Evolutionary conservation across 306 rosid genomes (phyloP).

Genomic region (Trifolium repens): DNA sequence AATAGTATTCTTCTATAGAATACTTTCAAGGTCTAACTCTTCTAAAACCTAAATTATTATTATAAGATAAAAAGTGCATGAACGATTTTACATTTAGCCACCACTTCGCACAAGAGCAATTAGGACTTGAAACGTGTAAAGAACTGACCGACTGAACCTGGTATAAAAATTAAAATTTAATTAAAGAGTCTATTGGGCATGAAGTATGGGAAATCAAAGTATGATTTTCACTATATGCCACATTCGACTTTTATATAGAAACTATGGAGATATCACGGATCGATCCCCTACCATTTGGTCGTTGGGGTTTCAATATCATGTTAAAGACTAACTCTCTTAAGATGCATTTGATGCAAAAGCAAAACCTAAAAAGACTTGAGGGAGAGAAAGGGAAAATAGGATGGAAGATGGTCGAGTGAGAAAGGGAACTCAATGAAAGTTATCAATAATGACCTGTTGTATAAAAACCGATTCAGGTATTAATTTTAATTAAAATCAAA

Average conservation of each 20-base stretch:
- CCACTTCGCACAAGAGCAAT: neutral
- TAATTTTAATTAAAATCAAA: neutral
- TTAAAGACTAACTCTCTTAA: neutral
- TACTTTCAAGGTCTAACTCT: slow-evolving; percentile 14
- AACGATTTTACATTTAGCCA: neutral
- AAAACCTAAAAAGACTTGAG: neutral
- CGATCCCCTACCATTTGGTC: neutral
- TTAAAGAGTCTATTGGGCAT: neutral
- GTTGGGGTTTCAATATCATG: neutral
- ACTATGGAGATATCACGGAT: neutral
- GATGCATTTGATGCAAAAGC: slow-evolving; percentile 7
- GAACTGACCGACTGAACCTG: slow-evolving; percentile 1
- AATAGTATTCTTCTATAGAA: slow-evolving; percentile 6
- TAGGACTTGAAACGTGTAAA: slow-evolving; percentile 5
- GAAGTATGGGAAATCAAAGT: neutral
- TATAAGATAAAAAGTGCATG: neutral
- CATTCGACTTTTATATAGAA: neutral
- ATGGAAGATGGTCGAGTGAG: slow-evolving; percentile 7
- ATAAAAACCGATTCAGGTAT: neutral
- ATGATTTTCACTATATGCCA: neutral
- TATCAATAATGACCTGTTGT: neutral
- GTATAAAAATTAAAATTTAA: slow-evolving; percentile 7
- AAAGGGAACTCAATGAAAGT: neutral
- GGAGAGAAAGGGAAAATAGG: neutral
- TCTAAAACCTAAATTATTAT: slow-evolving; percentile 6